Evolutionary conservation across 805 yeast genomes (phyloP).

Genomic region (Yarrowia sp.): DNA sequence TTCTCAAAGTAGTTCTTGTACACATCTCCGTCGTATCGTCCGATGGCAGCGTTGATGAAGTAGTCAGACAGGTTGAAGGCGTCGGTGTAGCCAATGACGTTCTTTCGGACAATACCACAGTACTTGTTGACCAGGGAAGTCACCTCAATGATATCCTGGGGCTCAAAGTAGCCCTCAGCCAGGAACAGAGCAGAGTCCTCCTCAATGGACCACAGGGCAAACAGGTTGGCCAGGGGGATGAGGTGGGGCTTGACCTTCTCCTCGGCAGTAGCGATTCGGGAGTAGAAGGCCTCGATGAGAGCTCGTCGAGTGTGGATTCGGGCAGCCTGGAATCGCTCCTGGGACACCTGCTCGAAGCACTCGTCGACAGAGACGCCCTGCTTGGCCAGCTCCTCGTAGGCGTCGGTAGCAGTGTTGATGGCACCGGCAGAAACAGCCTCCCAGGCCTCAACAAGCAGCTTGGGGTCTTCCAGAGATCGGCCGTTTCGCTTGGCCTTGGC

Average conservation of each 20-base stretch:
- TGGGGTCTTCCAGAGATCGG: slow-evolving; percentile 46
- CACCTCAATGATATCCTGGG: slow-evolving; percentile 56
- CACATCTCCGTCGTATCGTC: slow-evolving; percentile 80
- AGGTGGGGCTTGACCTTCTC: slow-evolving; percentile 59
- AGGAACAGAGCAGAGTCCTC: slow-evolving; percentile 74
- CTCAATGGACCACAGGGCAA: slow-evolving; percentile 71
- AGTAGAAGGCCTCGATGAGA: slow-evolving; percentile 52
- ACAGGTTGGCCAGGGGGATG: slow-evolving; percentile 63
- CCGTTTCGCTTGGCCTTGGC: slow-evolving; percentile 42
- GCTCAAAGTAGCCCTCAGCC: slow-evolving; percentile 63
- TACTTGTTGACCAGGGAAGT: slow-evolving; percentile 56
- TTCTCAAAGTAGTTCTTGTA: slow-evolving; percentile 75
- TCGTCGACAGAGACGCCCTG: slow-evolving; percentile 46
- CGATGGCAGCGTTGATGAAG: slow-evolving; percentile 82
- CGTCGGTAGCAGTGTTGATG: slow-evolving; percentile 49
- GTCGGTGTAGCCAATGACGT: slow-evolving; percentile 81
- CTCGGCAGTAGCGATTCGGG: slow-evolving; percentile 50
- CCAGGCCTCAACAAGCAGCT: slow-evolving; percentile 51
- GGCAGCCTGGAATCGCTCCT: slow-evolving; percentile 53
- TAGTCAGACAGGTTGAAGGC: slow-evolving; percentile 82
- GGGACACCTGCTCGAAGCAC: slow-evolving; percentile 53
- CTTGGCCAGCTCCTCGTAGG: slow-evolving; percentile 44
- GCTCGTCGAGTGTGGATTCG: slow-evolving; percentile 52
- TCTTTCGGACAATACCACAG: slow-evolving; percentile 63
- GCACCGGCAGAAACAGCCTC: slow-evolving; percentile 50